Evolutionary conservation across 495 filamentous ascomycete species (phyloP).

Genomic region (Xeromyces bisporus): DNA sequence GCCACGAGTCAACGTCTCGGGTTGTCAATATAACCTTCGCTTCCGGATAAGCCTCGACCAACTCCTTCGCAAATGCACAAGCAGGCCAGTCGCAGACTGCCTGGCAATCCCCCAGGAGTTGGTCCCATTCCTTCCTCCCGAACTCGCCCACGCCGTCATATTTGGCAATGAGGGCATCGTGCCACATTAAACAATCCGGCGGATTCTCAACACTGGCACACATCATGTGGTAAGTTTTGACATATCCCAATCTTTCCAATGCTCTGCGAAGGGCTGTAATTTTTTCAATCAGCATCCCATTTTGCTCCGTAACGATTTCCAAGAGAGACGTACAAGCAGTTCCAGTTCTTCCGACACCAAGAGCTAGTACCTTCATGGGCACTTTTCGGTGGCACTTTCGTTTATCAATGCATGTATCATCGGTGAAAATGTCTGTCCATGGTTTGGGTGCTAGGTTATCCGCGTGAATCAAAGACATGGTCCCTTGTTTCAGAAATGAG

Average conservation of each 20-base stretch:
- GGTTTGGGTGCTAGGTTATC: constrained; percentile 31
- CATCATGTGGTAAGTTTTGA: constrained; percentile 52
- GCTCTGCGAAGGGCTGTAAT: constrained; percentile 44
- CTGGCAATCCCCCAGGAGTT: constrained; percentile 47
- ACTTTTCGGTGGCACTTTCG: constrained; percentile 45
- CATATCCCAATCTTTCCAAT: constrained; percentile 41
- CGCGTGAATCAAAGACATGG: constrained; percentile 27
- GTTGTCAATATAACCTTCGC: constrained; percentile 50
- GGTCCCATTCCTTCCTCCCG: constrained; percentile 48
- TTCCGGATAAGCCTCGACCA: constrained; percentile 53
- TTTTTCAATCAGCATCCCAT: constrained; percentile 1
- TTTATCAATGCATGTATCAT: constrained; percentile 44
- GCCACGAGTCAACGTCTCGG: constrained; percentile 43
- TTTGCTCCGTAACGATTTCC: constrained; percentile 1
- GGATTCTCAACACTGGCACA: constrained; percentile 43
- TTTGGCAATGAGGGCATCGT: constrained; percentile 47
- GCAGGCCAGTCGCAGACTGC: constrained; percentile 52
- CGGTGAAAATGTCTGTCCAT: constrained; percentile 30
- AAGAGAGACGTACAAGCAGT: constrained; percentile 38
- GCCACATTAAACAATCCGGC: constrained; percentile 43
- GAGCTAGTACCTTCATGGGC: constrained; percentile 47
- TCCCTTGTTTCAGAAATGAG: constrained; percentile 1
- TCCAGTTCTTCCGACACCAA: constrained; percentile 48
- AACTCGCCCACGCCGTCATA: constrained; percentile 44
- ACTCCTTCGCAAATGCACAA: constrained; percentile 46